Conservation (phyloP, 257 asterid genomes). For the Osmanthus fragrans region DNA sequence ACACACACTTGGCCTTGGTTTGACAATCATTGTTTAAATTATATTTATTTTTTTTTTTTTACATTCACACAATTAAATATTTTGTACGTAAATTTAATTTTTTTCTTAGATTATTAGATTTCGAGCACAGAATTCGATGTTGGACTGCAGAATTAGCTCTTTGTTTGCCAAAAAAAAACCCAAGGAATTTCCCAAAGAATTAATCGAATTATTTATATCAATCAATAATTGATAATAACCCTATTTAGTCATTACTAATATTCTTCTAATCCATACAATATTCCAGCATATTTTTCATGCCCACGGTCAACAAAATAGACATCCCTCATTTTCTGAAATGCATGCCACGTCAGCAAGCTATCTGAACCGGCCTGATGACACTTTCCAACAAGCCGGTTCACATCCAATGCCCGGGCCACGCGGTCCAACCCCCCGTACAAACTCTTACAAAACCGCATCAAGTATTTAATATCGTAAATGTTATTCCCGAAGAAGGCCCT, state of each 20-base stretch:
- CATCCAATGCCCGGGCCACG: conserved; percentile 35
- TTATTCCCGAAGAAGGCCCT: conserved; percentile 37
- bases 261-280: conserved; percentile 40
- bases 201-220: conserved; percentile 11
- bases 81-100: no score
- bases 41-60: no score
- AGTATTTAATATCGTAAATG: conserved; percentile 43
- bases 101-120: no score
- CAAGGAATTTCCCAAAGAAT: conserved; percentile 5
- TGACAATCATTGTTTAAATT: no score
- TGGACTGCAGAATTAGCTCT: no score
- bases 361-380: conserved; percentile 65
- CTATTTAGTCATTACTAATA: conserved; percentile 10
- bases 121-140: no score
- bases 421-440: conserved; percentile 50
- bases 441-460: conserved; percentile 42
- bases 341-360: conserved; percentile 59
- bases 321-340: conserved; percentile 44
- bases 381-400: conserved; percentile 48
- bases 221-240: conserved; percentile 7
- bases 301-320: conserved; percentile 31
- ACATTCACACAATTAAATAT: no score
- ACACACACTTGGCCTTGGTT: no score
- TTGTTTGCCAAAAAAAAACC: neutral
- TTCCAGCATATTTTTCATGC: conserved; percentile 45